Percentiles rank a stretch among this genome's conserved stretches.
These are phyloP conservation scores for Geranium rotundifolium DNA, from an alignment of 345 rosid species.

Conservation along the genomic window DNA sequence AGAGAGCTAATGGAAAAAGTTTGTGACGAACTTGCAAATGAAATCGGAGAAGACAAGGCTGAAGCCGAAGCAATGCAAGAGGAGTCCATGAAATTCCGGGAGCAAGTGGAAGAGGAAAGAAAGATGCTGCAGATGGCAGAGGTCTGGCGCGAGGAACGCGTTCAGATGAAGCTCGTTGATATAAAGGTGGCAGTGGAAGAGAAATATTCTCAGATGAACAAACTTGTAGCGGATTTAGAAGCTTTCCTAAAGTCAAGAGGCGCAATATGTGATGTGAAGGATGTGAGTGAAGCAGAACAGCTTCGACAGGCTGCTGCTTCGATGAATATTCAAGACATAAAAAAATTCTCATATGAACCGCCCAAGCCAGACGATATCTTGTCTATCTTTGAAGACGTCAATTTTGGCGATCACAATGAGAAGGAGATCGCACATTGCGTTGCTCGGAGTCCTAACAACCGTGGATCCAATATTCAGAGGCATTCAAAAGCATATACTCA, in stretches of 20 bases:
- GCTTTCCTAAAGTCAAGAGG: constrained; percentile 33
- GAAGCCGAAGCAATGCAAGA: constrained; percentile 61
- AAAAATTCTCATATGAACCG: constrained; percentile 56
- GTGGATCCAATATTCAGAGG: constrained; percentile 18
- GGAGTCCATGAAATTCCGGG: constrained; percentile 52
- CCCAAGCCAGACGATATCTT: constrained; percentile 54
- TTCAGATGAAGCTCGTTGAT: constrained; percentile 83
- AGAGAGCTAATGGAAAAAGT: constrained; percentile 75
- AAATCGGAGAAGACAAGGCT: constrained; percentile 70
- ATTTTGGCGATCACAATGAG: constrained; percentile 27
- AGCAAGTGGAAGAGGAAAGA: constrained; percentile 77
- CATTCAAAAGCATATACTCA: too few relatives aligned
- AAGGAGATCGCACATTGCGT: constrained; percentile 21
- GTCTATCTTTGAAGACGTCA: constrained; percentile 53
- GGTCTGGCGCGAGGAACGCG: constrained; percentile 97
- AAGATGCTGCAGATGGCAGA: constrained; percentile 95
- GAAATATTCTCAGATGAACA: constrained; percentile 50
- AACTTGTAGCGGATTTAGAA: constrained; percentile 52
- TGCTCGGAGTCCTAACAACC: constrained; percentile 1
- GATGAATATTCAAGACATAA: constrained; percentile 33
- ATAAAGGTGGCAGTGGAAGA: constrained; percentile 57
- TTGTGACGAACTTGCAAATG: constrained; percentile 82
- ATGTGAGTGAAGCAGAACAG: constrained; percentile 32
- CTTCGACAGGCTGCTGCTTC: constrained; percentile 47
- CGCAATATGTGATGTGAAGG: constrained; percentile 24